phyloP scores from a whole-genome alignment of 176 grass and related monocot genomes.

The Cenchrus fungigraminus region DNA sequence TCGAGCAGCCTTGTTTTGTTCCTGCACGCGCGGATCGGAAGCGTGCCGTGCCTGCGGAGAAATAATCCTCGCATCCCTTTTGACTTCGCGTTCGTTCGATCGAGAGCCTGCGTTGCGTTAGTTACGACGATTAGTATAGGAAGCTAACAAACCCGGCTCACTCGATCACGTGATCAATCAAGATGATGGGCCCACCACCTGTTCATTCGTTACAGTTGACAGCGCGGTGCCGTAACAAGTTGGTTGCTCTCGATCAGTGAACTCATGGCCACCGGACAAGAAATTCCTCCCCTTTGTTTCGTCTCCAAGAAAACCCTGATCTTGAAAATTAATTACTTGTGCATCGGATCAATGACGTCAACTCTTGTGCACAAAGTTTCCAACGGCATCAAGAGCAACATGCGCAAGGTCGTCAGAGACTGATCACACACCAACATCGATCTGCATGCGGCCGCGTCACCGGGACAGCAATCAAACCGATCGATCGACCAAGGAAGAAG shows the following conservation, averaged over 20 bases:
- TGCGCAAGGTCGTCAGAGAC: not conserved
- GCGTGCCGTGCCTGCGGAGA: slow-evolving; percentile 37
- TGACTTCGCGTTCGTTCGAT: slow-evolving; percentile 15
- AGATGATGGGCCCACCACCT: not conserved
- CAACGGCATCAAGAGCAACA: not conserved
- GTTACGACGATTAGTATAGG: not conserved
- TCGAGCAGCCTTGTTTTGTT: not conserved
- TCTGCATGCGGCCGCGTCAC: not conserved
- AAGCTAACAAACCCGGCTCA: not conserved
- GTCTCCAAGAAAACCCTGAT: not conserved
- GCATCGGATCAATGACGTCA: not conserved
- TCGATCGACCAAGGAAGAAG: not conserved
- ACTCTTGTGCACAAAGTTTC: not conserved
- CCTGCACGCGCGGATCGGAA: not conserved
- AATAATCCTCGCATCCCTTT: slow-evolving; percentile 21
- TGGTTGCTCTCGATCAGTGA: not conserved
- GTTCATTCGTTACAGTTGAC: not conserved
- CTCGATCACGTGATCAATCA: slow-evolving; percentile 18
- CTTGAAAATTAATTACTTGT: not conserved
- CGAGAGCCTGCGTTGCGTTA: not conserved
- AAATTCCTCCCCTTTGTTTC: not conserved
- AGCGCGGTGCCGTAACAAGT: not conserved
- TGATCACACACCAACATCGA: not conserved
- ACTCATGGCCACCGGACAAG: not conserved
- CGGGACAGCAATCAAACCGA: not conserved